These are phyloP conservation scores for Chlorella sp. DNA, from an alignment of 139 green algal species.

Conservation along the genomic window DNA sequence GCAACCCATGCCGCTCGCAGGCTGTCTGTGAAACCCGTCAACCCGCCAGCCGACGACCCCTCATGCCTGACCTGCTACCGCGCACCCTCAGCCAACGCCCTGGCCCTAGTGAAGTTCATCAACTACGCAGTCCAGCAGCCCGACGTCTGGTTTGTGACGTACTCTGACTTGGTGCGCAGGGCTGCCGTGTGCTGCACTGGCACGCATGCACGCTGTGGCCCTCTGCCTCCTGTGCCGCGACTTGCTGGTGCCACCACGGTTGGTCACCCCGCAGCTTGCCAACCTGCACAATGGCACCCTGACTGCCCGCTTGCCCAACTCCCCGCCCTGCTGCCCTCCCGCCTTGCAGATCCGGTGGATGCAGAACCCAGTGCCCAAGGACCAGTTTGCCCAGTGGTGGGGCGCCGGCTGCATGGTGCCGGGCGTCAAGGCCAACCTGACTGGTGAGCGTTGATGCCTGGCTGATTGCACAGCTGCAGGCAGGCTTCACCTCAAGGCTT, in stretches of 20 bases:
- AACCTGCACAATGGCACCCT: neutral
- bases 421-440: conserved; percentile 3
- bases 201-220: too few species aligned
- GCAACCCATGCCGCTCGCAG: neutral
- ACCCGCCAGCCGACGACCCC: neutral
- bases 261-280: too few species aligned
- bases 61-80: neutral
- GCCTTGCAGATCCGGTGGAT: neutral
- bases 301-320: neutral
- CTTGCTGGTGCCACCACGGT: too few species aligned
- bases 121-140: neutral
- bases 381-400: neutral
- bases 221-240: too few species aligned
- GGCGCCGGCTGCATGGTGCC: neutral
- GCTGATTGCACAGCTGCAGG: too few species aligned
- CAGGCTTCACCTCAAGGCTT: too few species aligned
- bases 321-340: neutral
- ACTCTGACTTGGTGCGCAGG: neutral
- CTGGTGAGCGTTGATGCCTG: neutral
- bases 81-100: neutral
- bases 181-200: too few species aligned
- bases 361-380: neutral
- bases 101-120: neutral
- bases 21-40: neutral
- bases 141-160: neutral